Conservation (phyloP, 2,329 filamentous ascomycete species). For the Clonostachys rhizophaga region DNA sequence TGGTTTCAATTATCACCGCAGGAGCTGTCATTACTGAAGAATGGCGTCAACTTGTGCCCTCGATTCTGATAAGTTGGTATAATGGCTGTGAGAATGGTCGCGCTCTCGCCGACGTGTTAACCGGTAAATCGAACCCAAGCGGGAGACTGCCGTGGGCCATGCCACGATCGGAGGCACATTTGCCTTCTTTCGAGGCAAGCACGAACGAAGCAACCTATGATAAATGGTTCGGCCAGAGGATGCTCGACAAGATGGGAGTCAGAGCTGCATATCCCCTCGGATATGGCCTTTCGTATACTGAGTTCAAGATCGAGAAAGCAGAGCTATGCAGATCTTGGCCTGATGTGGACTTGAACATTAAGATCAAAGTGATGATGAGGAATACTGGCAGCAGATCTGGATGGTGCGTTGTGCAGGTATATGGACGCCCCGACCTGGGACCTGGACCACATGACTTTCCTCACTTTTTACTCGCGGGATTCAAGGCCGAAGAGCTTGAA, state of each 20-base stretch:
- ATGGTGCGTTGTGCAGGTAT: too few relatives aligned
- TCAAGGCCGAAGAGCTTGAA: too few relatives aligned
- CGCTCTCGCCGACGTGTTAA: slow-evolving; percentile 9
- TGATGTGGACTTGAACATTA: too few relatives aligned
- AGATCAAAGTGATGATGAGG: too few relatives aligned
- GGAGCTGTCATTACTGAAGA: slow-evolving; percentile 11
- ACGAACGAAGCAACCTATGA: slow-evolving; percentile 7
- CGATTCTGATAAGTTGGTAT: slow-evolving; percentile 11
- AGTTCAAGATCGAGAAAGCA: too few relatives aligned
- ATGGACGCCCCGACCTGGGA: too few relatives aligned
- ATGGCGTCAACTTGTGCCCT: slow-evolving; percentile 5
- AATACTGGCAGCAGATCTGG: too few relatives aligned
- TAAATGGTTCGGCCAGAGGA: slow-evolving; percentile 9
- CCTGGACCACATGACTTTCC: too few relatives aligned
- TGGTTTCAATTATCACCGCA: slow-evolving; percentile 8
- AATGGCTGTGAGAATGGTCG: slow-evolving; percentile 9
- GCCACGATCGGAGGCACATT: slow-evolving; percentile 6
- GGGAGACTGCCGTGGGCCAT: slow-evolving; percentile 10
- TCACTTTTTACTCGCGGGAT: too few relatives aligned
- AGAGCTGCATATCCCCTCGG: slow-evolving; percentile 9
- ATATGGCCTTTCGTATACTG: slow-evolving; percentile 12
- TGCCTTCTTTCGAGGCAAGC: slow-evolving; percentile 8
- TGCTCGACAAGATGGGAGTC: slow-evolving; percentile 7
- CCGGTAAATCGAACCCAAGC: slow-evolving; percentile 2
- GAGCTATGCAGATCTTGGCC: too few relatives aligned